Conservation (phyloP, 164 flowering plant species). For the Chimonanthus praecox region DNA sequence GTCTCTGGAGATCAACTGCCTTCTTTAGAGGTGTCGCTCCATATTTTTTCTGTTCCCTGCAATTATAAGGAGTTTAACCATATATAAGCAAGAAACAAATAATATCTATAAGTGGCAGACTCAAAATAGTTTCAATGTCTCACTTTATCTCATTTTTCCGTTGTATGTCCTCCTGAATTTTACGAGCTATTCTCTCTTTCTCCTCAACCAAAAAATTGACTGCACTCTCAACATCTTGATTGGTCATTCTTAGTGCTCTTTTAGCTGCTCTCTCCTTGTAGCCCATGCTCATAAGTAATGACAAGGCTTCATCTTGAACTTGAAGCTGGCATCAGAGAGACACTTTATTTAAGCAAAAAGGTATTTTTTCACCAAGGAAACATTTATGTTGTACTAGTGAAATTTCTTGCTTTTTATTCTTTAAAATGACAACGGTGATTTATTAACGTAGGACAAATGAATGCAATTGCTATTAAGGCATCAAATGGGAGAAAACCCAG, state of each 20-base stretch:
- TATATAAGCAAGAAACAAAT: neutral
- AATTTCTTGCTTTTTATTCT: too few relatives aligned
- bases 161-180: constrained; percentile 43
- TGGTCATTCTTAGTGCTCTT: constrained; percentile 74
- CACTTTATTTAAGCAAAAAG: neutral
- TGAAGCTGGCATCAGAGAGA: constrained; percentile 52
- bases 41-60: constrained; percentile 82
- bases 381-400: too few relatives aligned
- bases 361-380: neutral
- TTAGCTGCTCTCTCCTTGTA: constrained; percentile 59
- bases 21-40: constrained; percentile 73
- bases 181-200: constrained; percentile 37
- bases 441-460: too few relatives aligned
- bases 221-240: constrained; percentile 61
- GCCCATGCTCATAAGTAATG: constrained; percentile 81
- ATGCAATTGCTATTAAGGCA: too few relatives aligned
- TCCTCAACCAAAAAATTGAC: constrained; percentile 70
- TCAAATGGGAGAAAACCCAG: too few relatives aligned
- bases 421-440: too few relatives aligned
- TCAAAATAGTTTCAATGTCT: neutral
- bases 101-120: too few relatives aligned
- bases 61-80: neutral
- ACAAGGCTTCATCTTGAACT: constrained; percentile 73
- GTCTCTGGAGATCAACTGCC: constrained; percentile 63
- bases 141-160: constrained; percentile 53